Conservation (phyloP, 805 yeast species). For the Metschnikowia peoriensis region DNA sequence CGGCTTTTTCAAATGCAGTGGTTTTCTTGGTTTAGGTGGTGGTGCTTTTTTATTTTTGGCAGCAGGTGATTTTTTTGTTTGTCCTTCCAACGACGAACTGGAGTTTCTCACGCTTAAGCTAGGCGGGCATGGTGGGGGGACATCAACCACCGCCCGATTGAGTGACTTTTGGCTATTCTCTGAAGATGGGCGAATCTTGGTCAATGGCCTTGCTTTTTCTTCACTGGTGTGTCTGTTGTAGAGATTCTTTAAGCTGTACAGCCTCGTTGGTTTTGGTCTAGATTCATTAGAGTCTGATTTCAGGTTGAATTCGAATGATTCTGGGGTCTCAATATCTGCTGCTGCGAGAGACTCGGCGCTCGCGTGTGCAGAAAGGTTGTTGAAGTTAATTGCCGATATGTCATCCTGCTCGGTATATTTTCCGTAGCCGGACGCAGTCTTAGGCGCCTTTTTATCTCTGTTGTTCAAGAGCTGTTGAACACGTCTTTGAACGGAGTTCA, state of each 20-base stretch:
- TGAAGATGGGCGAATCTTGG: slow-evolving; percentile 1
- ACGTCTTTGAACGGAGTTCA: slow-evolving; percentile 51
- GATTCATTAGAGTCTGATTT: slow-evolving; percentile 1
- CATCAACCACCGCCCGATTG: not conserved
- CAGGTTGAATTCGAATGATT: slow-evolving; percentile 7
- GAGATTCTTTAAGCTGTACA: not conserved
- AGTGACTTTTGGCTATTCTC: not conserved
- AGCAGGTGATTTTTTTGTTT: not conserved
- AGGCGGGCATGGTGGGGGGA: slow-evolving; percentile 40
- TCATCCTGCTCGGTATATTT: slow-evolving; percentile 53
- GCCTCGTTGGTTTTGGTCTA: not conserved
- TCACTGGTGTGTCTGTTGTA: not conserved
- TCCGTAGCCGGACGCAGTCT: slow-evolving; percentile 82
- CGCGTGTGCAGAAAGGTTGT: slow-evolving; percentile 21
- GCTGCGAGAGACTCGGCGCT: slow-evolving; percentile 23
- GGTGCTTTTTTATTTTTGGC: slow-evolving; percentile 40
- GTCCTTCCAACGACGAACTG: not conserved
- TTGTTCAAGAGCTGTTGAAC: slow-evolving; percentile 49
- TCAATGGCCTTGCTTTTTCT: slow-evolving; percentile 1
- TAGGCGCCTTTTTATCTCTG: slow-evolving; percentile 41
- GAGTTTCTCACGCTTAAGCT: slow-evolving; percentile 14
- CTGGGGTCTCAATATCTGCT: slow-evolving; percentile 1
- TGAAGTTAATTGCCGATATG: slow-evolving; percentile 24
- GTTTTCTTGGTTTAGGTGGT: slow-evolving; percentile 68
- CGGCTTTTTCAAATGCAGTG: slow-evolving; percentile 44